These are phyloP conservation scores for Phytophthora cactorum DNA, from an alignment of 352 stramenopile genomes.

Conservation along the genomic window DNA sequence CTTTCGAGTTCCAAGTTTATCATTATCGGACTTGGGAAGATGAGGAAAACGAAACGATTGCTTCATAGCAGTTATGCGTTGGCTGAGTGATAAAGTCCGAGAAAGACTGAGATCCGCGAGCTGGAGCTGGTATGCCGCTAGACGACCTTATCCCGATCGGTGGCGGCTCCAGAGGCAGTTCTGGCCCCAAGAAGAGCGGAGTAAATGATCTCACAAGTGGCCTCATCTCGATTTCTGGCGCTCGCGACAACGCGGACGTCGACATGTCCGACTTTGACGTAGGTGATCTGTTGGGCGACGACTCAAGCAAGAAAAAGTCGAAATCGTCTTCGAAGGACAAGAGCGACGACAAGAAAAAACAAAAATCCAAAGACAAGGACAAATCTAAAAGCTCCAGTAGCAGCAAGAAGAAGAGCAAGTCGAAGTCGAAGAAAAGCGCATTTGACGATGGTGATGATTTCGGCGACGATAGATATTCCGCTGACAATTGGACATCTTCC, in stretches of 20 bases:
- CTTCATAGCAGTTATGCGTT: neutral
- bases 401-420: conserved; percentile 57
- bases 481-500: conserved; percentile 20
- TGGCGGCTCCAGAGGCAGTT: conserved; percentile 19
- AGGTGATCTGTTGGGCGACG: conserved; percentile 60
- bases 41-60: neutral
- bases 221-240: conserved; percentile 57
- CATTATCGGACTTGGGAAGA: neutral
- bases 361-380: conserved; percentile 38
- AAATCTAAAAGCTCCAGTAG: conserved; percentile 32
- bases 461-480: conserved; percentile 6
- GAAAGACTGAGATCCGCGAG: neutral
- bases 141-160: conserved; percentile 63
- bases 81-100: neutral
- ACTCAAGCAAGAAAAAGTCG: conserved; percentile 26
- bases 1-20: neutral
- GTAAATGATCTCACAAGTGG: conserved; percentile 60
- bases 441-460: conserved; percentile 41
- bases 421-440: conserved; percentile 48
- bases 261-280: conserved; percentile 68
- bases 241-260: conserved; percentile 42
- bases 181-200: conserved; percentile 6
- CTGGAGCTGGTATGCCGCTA: conserved; percentile 38
- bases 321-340: conserved; percentile 41
- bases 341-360: conserved; percentile 38